Base-by-base conservation (phyloP, 441 rosid genomes). In the Pelargonium hybrid region DNA sequence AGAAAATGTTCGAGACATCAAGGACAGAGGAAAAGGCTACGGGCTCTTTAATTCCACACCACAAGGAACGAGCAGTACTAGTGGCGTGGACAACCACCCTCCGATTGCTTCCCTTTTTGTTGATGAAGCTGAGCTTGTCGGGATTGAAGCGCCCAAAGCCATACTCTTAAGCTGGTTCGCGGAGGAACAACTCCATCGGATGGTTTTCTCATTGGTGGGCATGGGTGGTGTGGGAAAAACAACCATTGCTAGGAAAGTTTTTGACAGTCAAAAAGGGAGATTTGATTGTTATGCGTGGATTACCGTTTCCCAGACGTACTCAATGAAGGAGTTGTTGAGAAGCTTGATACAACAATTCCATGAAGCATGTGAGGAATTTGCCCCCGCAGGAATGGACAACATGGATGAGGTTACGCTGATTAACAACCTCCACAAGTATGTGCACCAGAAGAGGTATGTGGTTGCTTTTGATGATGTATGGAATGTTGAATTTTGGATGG, bases 181-280 rank as follows among this genome's bases (percentile, higher is more conserved):
- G 56, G 56, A 48, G 3, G 15, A 15, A 48, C n/a, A 11, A 48
- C 0, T 15, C 4, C 4, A 48, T 11, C 56, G 56, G n/a, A 48
- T 15, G 56, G 62, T 54, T 54, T 14, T 54, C 8, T 11, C 62
- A 2, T 15, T 54, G 18, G 15, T n/a, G 15, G 62, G 62, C 4
- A 54, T 54, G 14, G 77, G 77, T 9, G 80, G 77, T 1, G 25
- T 74, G 6, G 77, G 77, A 5, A 70, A 73, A 57, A 77, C 74
- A 14, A 67, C 74, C 18, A 48, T 62, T 10, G 74, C 74, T 7
- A 68, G 21, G 69, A 70, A 62, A 48, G 18, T 69, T 7, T 73
- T 11, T 18, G 37, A 61, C 31, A 15, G 37, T 17, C 10, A 34
- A 2, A 69, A 15, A 25, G n/a, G 3, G 2, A 50, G 7, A 14